phyloP scores from a whole-genome alignment of 2,329 filamentous ascomycete species.

The Botrytis medusae region DNA sequence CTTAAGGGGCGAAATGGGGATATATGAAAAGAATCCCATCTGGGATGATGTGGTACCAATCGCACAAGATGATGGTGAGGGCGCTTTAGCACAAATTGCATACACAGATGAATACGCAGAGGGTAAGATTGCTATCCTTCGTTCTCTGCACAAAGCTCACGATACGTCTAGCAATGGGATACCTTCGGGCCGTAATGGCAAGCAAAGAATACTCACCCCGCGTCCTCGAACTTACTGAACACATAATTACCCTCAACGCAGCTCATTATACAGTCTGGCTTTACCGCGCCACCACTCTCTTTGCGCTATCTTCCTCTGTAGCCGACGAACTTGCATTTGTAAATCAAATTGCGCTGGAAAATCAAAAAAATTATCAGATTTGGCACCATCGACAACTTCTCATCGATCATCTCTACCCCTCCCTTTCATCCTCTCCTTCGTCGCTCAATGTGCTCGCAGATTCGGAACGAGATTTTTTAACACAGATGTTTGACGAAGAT shows the following conservation, averaged over 20 bases:
- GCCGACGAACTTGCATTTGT: constrained; percentile 75
- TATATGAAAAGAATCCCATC: constrained; percentile 55
- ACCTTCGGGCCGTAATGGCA: constrained; percentile 92
- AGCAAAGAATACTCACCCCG: constrained; percentile 78
- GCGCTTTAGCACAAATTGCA: constrained; percentile 86
- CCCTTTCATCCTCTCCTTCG: constrained; percentile 60
- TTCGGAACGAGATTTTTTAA: constrained; percentile 74
- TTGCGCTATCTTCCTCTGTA: constrained; percentile 50
- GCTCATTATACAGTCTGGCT: constrained; percentile 99
- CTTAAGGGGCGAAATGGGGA: constrained; percentile 27
- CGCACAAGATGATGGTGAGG: constrained; percentile 76
- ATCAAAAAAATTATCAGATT: constrained; percentile 99
- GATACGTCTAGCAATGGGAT: constrained; percentile 69
- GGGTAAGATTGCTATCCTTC: constrained; percentile 45
- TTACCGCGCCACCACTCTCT: constrained; percentile 80
- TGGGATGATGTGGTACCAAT: constrained; percentile 88
- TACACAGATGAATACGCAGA: constrained; percentile 89
- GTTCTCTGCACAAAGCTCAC: constrained; percentile 10
- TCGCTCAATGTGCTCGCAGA: constrained; percentile 56
- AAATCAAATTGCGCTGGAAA: constrained; percentile 74
- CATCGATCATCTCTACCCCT: constrained; percentile 56
- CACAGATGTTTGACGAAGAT: constrained; percentile 77
- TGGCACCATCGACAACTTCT: constrained; percentile 76
- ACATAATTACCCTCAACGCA: constrained; percentile 90
- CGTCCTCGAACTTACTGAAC: constrained; percentile 77